phyloP scores from a whole-genome alignment of 306 rosid species.

The Abrus pulchellus region DNA sequence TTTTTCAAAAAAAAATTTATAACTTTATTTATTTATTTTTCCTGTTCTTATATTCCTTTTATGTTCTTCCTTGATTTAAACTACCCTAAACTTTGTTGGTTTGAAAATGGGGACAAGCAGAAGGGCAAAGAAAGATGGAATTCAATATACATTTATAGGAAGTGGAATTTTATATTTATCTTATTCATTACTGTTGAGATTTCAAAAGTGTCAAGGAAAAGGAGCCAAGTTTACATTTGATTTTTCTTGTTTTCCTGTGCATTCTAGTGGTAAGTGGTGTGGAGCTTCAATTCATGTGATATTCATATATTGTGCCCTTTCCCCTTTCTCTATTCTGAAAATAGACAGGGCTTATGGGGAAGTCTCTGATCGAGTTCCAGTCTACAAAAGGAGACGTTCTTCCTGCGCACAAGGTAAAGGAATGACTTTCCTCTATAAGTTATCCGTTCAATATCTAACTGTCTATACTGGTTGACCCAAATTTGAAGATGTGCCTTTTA shows the following conservation, averaged over 20 bases:
- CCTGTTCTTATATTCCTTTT: neutral
- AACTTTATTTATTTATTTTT: neutral
- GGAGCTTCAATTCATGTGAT: constrained; percentile 36
- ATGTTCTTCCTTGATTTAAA: neutral
- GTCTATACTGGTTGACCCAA: constrained; percentile 4
- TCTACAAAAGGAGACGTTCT: constrained; percentile 93
- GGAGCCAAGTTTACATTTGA: neutral
- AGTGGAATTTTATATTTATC: constrained; percentile 19
- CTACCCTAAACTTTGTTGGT: neutral
- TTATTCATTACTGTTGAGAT: constrained; percentile 18
- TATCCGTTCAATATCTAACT: constrained; percentile 29
- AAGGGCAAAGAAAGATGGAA: neutral
- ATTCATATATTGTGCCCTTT: constrained; percentile 38
- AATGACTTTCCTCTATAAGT: constrained; percentile 24
- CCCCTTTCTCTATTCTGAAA: constrained; percentile 46
- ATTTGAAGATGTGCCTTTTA: neutral
- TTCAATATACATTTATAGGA: neutral
- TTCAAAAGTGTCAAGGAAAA: constrained; percentile 20
- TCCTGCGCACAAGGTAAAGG: constrained; percentile 94
- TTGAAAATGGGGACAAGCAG: constrained; percentile 10
- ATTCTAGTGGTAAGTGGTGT: constrained; percentile 10
- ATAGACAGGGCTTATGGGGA: constrained; percentile 96
- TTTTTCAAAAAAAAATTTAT: constrained; percentile 7
- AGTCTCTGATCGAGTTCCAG: constrained; percentile 86
- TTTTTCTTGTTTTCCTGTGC: constrained; percentile 27